Base-by-base conservation (phyloP, 768 basidiomycete species). In the Lactarius psammicola region DNA sequence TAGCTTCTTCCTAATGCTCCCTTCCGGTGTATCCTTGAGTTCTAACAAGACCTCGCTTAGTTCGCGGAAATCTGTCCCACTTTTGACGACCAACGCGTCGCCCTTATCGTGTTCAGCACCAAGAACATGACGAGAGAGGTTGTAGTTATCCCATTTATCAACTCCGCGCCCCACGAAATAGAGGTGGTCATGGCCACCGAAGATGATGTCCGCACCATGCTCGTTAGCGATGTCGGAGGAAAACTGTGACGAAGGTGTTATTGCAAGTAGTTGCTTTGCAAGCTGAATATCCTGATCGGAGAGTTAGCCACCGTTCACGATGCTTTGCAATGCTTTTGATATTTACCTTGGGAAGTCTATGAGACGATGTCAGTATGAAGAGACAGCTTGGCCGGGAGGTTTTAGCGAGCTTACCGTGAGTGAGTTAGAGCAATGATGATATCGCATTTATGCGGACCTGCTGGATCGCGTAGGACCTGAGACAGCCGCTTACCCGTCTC, bases 101-200 rank as follows among this genome's bases (percentile, higher is more conserved):
- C 90, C 90, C 1, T 83, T 72, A 69, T 92, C 91, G n/a, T 77
- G 79, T 70, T 92, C 89, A 7, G 86, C 85, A 33, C 90, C 93
- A 18, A 88, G 80, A 33, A 83, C 80, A 4, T 78, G 74, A 53
- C 80, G 70, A 3, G 74, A 76, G 23, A 80, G 72, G 68, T 92
- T 84, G 66, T 86, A 88, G 60, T 80, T 82, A 31, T 89, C 84
- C 90, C 90, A 93, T 5, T 78, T 73, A 46, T 78, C 80, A 18
- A 85, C 82, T 11, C 89, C 92, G 69, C 81, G 84, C 40, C 87
- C 85, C 49, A 84, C 81, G 72, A 84, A 93, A 76, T 92, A 93
- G 3, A 89, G 77, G 68, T 96, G 94, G 72, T 96, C 94, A 71
- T 96, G 94, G 2, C 94, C 94, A 4, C 94, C 94, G 2, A 95